These are phyloP conservation scores for Conticribra guillardii DNA, from an alignment of 108 stramenopile species.

Conservation along the genomic window DNA sequence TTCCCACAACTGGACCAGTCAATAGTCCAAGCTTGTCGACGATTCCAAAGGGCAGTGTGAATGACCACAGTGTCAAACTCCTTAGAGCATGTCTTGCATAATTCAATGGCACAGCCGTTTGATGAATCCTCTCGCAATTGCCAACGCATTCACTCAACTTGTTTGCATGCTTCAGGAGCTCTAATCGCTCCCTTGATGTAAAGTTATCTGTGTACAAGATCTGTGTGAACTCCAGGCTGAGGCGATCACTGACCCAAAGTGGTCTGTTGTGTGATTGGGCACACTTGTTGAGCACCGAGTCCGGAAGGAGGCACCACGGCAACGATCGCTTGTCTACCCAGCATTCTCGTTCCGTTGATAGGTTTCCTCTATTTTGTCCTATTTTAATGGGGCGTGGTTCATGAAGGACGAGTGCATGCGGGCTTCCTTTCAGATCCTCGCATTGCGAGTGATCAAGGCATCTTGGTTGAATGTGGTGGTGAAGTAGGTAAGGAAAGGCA, in stretches of 20 bases:
- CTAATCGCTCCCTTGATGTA: conserved; percentile 69
- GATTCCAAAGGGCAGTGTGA: conserved; percentile 84
- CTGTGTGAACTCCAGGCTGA: conserved; percentile 56
- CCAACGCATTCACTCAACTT: conserved; percentile 76
- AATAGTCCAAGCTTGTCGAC: conserved; percentile 72
- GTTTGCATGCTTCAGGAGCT: conserved; percentile 56
- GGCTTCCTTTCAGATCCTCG: conserved; percentile 18
- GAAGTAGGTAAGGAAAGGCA: conserved; percentile 74
- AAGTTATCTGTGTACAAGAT: conserved; percentile 57
- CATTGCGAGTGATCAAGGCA: conserved; percentile 55
- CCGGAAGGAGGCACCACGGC: conserved; percentile 63
- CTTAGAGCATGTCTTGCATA: conserved; percentile 89
- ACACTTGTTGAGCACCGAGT: conserved; percentile 40
- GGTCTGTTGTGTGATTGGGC: conserved; percentile 69
- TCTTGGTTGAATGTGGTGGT: conserved; percentile 68
- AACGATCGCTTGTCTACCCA: conserved; percentile 64
- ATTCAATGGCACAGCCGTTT: conserved; percentile 90
- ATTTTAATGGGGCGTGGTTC: conserved; percentile 18
- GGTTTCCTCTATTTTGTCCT: not conserved
- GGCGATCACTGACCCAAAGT: conserved; percentile 67
- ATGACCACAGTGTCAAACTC: conserved; percentile 79
- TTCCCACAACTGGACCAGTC: conserved; percentile 80
- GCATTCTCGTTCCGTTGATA: conserved; percentile 32
- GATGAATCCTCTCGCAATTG: conserved; percentile 87
- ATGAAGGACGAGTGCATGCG: conserved; percentile 33